Evolutionary conservation across 371 early-diverging fungal genomes (phyloP).

Genomic region (Circinella umbellata): DNA sequence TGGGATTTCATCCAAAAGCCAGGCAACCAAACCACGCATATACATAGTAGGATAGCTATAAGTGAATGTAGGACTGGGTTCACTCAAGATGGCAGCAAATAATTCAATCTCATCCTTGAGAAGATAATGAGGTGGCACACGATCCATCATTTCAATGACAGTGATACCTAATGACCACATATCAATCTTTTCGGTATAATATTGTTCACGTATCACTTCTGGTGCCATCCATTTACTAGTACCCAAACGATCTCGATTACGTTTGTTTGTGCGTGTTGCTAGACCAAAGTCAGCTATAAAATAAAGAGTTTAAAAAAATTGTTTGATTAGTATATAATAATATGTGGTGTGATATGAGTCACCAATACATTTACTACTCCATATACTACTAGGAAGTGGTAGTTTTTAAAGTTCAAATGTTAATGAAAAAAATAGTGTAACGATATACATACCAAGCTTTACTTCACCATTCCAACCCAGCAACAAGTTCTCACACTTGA

Average conservation of each 20-base stretch:
- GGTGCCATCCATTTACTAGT: conserved; percentile 98
- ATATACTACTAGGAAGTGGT: no score
- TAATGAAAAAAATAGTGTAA: not conserved
- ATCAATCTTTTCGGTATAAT: conserved; percentile 90
- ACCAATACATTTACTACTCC: conserved; percentile 1
- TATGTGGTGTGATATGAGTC: not conserved
- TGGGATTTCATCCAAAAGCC: conserved; percentile 52
- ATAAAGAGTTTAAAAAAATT: not conserved
- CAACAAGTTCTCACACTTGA: conserved; percentile 97
- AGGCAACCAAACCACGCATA: conserved; percentile 57
- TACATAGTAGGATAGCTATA: conserved; percentile 58
- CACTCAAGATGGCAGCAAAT: conserved; percentile 45
- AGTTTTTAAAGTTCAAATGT: conserved; percentile 52
- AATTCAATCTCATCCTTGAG: conserved; percentile 54
- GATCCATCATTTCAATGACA: conserved; percentile 56
- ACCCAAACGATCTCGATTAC: conserved; percentile 88
- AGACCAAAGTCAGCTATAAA: conserved; percentile 47
- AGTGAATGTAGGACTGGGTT: conserved; percentile 54
- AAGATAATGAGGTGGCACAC: conserved; percentile 57
- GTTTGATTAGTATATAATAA: not conserved
- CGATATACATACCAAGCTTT: conserved; percentile 92
- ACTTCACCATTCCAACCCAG: conserved; percentile 93
- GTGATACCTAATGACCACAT: conserved; percentile 97
- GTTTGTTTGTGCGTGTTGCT: conserved; percentile 39
- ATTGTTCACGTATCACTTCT: conserved; percentile 92